A percentile compares a stretch with the other conserved stretches of the same genome.
These are phyloP conservation scores for Alternaria infectoria DNA, from an alignment of 2,329 filamentous ascomycete genomes.

Conservation along the genomic window DNA sequence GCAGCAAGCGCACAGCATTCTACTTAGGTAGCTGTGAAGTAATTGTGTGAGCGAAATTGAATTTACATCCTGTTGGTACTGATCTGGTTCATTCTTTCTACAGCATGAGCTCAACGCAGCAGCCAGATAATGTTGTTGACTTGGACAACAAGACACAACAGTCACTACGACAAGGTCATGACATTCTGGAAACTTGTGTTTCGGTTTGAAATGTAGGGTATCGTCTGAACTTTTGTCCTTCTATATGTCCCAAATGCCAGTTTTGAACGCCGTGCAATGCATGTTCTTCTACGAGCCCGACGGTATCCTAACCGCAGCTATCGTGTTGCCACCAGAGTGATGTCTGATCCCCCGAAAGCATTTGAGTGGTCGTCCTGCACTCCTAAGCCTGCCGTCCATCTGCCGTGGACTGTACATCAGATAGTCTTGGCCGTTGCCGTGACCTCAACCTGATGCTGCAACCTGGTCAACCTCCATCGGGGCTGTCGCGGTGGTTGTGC, in stretches of 20 bases:
- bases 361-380: background rate
- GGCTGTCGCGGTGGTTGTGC: slow-evolving; percentile 34
- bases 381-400: background rate
- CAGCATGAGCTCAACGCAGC: background rate
- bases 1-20: background rate
- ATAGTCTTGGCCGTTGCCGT: background rate
- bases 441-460: slow-evolving; percentile 18
- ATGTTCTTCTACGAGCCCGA: slow-evolving; percentile 9
- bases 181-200: background rate
- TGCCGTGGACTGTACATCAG: background rate
- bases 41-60: accelerated
- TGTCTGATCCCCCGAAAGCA: background rate
- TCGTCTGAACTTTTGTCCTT: slow-evolving; percentile 38
- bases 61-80: background rate
- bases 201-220: slow-evolving; percentile 32
- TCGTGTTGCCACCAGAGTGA: background rate
- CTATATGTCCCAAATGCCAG: slow-evolving; percentile 28
- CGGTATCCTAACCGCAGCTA: background rate
- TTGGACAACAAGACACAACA: background rate
- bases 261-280: slow-evolving; percentile 44
- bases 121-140: background rate
- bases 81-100: background rate
- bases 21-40: accelerated
- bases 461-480: slow-evolving; percentile 45
- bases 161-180: background rate